Conservation (phyloP, 2,329 filamentous ascomycete genomes). For the Stagonosporopsis rhizophila region DNA sequence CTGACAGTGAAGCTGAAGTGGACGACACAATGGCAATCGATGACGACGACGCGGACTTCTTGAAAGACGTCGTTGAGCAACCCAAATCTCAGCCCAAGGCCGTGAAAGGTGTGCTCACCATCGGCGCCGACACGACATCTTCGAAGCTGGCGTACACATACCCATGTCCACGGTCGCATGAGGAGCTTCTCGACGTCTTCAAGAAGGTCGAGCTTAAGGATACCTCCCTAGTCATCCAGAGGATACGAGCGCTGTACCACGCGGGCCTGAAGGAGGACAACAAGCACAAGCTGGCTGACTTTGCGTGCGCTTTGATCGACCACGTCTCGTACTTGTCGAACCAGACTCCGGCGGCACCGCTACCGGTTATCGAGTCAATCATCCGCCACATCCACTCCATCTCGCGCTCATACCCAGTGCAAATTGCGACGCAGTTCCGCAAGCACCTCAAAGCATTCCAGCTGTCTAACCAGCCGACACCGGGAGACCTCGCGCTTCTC, state of each 20-base stretch:
- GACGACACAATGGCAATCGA: slow-evolving; percentile 51
- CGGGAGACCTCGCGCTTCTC: slow-evolving; percentile 83
- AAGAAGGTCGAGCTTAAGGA: slow-evolving; percentile 68
- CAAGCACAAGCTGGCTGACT: slow-evolving; percentile 79
- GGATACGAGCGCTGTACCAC: slow-evolving; percentile 91
- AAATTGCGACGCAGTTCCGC: slow-evolving; percentile 79
- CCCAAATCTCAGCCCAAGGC: slow-evolving; percentile 41
- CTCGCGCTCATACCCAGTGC: slow-evolving; percentile 81
- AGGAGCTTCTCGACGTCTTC: slow-evolving; percentile 73
- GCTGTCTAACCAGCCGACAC: slow-evolving; percentile 59
- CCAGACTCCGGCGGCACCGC: slow-evolving; percentile 61
- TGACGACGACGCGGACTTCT: slow-evolving; percentile 58
- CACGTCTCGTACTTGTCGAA: slow-evolving; percentile 67
- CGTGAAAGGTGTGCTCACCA: slow-evolving; percentile 51
- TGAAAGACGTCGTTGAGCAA: slow-evolving; percentile 52
- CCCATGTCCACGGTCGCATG: slow-evolving; percentile 78
- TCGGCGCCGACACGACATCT: slow-evolving; percentile 52
- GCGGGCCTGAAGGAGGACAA: slow-evolving; percentile 85
- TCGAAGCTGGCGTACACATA: slow-evolving; percentile 79
- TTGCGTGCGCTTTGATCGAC: slow-evolving; percentile 71
- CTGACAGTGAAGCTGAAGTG: slow-evolving; percentile 41
- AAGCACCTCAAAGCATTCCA: slow-evolving; percentile 68
- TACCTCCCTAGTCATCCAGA: slow-evolving; percentile 80
- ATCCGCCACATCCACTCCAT: slow-evolving; percentile 93
- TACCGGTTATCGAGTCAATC: slow-evolving; percentile 76